Percentiles rank a stretch among this genome's conserved stretches.
These are phyloP conservation scores for Silene uniflora DNA, from an alignment of 148 eudicot species.

Conservation along the genomic window DNA sequence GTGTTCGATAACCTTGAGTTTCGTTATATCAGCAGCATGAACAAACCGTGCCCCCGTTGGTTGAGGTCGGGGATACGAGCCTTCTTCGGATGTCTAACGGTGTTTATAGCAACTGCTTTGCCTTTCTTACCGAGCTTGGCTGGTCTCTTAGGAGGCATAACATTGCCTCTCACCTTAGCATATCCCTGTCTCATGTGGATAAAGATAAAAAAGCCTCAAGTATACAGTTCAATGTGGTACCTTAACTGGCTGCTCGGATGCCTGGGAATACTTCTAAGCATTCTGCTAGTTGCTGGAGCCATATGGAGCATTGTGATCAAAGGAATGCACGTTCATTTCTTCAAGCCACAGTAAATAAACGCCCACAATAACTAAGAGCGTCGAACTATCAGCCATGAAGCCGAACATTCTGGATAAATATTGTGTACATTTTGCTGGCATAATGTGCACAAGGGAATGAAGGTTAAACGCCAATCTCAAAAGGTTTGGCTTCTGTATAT, in stretches of 20 bases:
- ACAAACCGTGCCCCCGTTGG: slow-evolving; percentile 67
- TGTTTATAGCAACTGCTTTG: slow-evolving; percentile 63
- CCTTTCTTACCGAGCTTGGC: slow-evolving; percentile 81
- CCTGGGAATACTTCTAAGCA: slow-evolving; percentile 56
- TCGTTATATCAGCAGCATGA: slow-evolving; percentile 47
- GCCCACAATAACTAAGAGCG: slow-evolving; percentile 29
- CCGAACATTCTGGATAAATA: neutral
- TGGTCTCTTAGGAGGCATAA: slow-evolving; percentile 64
- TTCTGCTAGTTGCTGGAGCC: slow-evolving; percentile 59
- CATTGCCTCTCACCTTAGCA: slow-evolving; percentile 67
- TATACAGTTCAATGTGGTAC: slow-evolving; percentile 50
- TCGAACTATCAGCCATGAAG: neutral
- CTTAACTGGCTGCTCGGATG: slow-evolving; percentile 72
- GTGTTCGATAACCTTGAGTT: slow-evolving; percentile 78
- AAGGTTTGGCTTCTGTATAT: neutral
- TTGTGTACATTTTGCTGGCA: slow-evolving; percentile 1
- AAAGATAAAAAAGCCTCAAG: slow-evolving; percentile 49
- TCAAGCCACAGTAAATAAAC: slow-evolving; percentile 44
- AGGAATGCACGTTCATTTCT: slow-evolving; percentile 63
- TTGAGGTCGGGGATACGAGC: slow-evolving; percentile 40
- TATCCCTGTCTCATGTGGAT: slow-evolving; percentile 91
- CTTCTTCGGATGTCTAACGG: slow-evolving; percentile 60
- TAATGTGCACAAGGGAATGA: neutral
- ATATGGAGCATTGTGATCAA: slow-evolving; percentile 56
- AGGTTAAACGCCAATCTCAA: neutral